A percentile compares a stretch with the other conserved stretches of the same genome.
These are phyloP conservation scores for Trichosporon coremiiforme DNA, from an alignment of 1,284 basidiomycete species.

Conservation along the genomic window DNA sequence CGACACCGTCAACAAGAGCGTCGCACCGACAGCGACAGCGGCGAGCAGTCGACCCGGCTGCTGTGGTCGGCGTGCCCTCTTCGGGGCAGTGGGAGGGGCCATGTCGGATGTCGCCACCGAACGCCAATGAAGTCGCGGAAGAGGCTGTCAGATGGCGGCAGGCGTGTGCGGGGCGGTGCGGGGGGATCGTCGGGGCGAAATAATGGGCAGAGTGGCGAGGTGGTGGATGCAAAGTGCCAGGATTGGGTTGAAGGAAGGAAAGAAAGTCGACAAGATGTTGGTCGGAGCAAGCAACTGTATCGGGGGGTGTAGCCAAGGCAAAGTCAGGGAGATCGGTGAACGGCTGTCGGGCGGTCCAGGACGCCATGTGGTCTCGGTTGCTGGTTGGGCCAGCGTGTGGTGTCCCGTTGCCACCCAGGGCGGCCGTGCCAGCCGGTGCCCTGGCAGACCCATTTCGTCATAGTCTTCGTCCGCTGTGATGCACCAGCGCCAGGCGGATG, in stretches of 20 bases:
- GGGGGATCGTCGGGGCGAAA: not conserved
- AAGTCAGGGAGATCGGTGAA: not conserved
- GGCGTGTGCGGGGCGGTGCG: not conserved
- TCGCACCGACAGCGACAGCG: conserved; percentile 1
- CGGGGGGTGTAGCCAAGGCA: not conserved
- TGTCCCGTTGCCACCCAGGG: not conserved
- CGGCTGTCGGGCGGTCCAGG: not conserved
- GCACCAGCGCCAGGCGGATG: not conserved
- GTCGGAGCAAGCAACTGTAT: not conserved
- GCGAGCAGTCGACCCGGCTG: not conserved
- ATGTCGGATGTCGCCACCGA: conserved; percentile 2
- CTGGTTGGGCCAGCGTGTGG: not conserved
- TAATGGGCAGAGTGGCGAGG: not conserved
- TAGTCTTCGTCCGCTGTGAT: not conserved
- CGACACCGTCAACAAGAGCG: not conserved
- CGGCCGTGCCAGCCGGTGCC: not conserved
- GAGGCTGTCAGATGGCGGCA: not conserved
- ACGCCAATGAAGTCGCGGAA: not conserved
- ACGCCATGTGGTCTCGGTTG: conserved; percentile 9
- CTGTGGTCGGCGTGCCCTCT: not conserved
- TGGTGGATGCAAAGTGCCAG: not conserved
- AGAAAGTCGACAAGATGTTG: not conserved
- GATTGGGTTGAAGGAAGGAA: not conserved
- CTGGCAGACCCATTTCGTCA: conserved; percentile 9
- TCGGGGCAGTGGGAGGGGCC: not conserved